Base-by-base conservation (phyloP, 306 rosid species). In the Sphenostylis stenocarpa region DNA sequence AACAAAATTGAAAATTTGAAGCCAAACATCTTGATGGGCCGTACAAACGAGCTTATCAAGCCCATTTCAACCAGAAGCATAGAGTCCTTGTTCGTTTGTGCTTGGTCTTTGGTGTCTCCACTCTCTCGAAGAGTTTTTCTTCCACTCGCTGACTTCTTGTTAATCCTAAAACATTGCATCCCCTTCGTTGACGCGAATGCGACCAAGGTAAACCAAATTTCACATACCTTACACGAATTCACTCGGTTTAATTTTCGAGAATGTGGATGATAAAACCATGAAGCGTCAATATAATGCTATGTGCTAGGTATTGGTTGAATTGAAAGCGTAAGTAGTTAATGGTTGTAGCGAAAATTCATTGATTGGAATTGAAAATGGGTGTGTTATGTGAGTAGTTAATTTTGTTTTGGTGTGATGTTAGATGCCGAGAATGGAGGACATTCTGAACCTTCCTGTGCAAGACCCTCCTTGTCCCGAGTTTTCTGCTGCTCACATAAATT, bases 371-470 rank as follows among this genome's bases (percentile, higher is more conserved):
- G 61, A 48, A 60, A 56, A 29, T 61, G 23, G 4, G 14, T 58
- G 14, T 58, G 51, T 29, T 31, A 16, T 31, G 41, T 41, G 47
- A 41, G 15, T 41, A 11, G 1, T 41, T 33, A 13, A 19, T 70
- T 44, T 48, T 58, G 24, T 52, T 23, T 63, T 77, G 49, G 72
- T 43, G 72, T 43, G 66, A 57, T 67, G 69, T 19, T 75, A 90
- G 93, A 83, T 92, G 91, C 84, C 93, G 5, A 84, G 97, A 88
- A 90, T 86, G 96, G 96, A 90, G 77, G 97, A 88, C 70, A 92
- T 92, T 82, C 88, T 88, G 33, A 88, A 78, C 84, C 93, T 92
- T 82, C 96, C 91, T 0, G 89, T 90, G 78, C 96, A 92, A 80
- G 96, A 90, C 55, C 91, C 91, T 69, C 80, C 83, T 28, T 74